Base-by-base conservation (phyloP, 208 protist species). In the Strigomonas culicis region DNA sequence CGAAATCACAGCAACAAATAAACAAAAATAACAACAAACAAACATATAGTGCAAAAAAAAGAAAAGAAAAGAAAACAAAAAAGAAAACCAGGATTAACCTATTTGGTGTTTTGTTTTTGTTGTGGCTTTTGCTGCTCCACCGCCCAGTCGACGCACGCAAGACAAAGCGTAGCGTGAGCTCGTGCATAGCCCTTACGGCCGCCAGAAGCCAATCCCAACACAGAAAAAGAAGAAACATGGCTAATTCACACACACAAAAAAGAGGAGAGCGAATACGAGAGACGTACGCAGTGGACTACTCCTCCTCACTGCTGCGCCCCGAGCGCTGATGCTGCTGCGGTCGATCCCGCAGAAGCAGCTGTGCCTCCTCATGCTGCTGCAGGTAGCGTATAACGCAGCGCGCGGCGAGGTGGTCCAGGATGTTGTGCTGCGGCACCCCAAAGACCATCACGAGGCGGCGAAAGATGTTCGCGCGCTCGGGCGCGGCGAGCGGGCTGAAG, bases 401-500 rank as follows among this genome's bases (percentile, higher is more conserved):
- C 41, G 79, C 82, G 7, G 88, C 85, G 15, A 94, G 74, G 68
- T 88, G 68, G 58, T 90, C 82, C 10, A 91, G 62, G 21, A 87
- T 77, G 53, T 76, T 77, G 41, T 83, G 71, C 34, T 77, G 72
- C 55, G 88, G 82, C 41, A 94, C 77, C 2, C 84, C 84, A 61
- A 90, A 88, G 17, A 75, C 80, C 0, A 61, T 72, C 41, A 82
- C 66, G 21, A 94, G 64, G 1, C 88, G 88, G 2, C 70, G 67
- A 71, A 79, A 90, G 41, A 94, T 86, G 72, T 90, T 94, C 25
- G 68, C 74, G 3, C 81, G 73, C 72, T 94, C 84, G 27, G 79
- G 70, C 36, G 59, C 70, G 8, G 83, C 79, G 27, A 94, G 70
- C n/a, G 88, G 84, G 36, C 77, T 77, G 61, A 94, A 79, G 25